Base-by-base conservation (phyloP, 2,329 filamentous ascomycete genomes). In the Talaromyces funiculosus region DNA sequence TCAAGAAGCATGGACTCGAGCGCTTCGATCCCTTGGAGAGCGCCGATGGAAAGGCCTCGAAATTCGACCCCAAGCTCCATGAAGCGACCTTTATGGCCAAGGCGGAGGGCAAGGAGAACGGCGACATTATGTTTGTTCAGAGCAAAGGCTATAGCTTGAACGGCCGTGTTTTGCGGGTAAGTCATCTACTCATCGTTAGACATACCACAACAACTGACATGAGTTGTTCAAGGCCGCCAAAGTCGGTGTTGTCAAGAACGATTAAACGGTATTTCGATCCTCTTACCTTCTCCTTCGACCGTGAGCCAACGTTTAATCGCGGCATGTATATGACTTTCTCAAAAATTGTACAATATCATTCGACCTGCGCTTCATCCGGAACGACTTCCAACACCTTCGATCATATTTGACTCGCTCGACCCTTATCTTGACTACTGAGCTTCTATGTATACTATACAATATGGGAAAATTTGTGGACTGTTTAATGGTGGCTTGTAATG, bases 91-190 rank as follows among this genome's bases (percentile, higher is more conserved):
- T 97, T 79, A 92, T 95, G 87, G 86, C 90, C 9, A 90, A 92
- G 45, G 86, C 91, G 80, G 84, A 87, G 57, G 92, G 86, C 67
- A 95, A 96, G 82, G 89, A 96, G 76, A 86, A 97, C 71, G 91
- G 90, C 68, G 89, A 86, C 60, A 90, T 97, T 71, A 94, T 97
- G 80, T 86, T 88, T 74, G 91, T 91, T 54, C 93, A 97, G 82
- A 90, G 90, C 77, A 97, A 96, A 83, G 94, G 94, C 58, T 99
- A 96, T 82, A 86, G 86, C 77, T 85, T 97, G 65, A 97, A 99
- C 74, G 92, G 93, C 62, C 84, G 94, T 63, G 83, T 96, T 61
- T 78, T 99, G 70, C 86, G 94, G 75, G 82, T 82, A 71, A 69
- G 77, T 72, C 31, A n/a, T 18, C 9, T 20, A 18, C 35, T 5